Percentiles rank a stretch among this genome's conserved stretches.
phyloP scores from a whole-genome alignment of 768 basidiomycete genomes.

The Agrocybe praecox region DNA sequence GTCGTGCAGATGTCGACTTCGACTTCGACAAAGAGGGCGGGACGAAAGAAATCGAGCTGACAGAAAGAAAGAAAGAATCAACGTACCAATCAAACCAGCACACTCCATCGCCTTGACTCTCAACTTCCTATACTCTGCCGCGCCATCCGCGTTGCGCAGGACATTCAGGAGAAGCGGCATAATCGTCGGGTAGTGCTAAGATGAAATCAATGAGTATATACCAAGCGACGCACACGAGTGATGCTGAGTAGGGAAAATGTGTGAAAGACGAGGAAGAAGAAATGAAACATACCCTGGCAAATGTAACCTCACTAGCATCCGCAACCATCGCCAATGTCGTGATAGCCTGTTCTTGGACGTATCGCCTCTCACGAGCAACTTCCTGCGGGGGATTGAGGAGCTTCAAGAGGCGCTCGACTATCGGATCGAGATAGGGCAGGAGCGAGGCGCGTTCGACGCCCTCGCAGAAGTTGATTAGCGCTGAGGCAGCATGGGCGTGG shows the following conservation, averaged over 20 bases:
- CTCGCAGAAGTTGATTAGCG: slow-evolving; percentile 90
- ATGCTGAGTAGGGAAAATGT: too few relatives aligned
- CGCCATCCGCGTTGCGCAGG: slow-evolving; percentile 67
- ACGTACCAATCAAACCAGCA: slow-evolving; percentile 79
- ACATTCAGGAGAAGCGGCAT: slow-evolving; percentile 65
- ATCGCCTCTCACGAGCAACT: slow-evolving; percentile 47
- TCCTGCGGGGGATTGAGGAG: slow-evolving; percentile 60
- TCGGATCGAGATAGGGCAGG: slow-evolving; percentile 76
- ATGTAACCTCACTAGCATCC: slow-evolving; percentile 78
- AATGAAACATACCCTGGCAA: slow-evolving; percentile 37
- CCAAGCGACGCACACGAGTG: not conserved
- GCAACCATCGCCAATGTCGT: slow-evolving; percentile 91
- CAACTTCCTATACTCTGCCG: slow-evolving; percentile 64
- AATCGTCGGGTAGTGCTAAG: slow-evolving; percentile 22
- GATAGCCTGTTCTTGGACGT: slow-evolving; percentile 88
- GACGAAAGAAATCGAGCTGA: too few relatives aligned
- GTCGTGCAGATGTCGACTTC: too few relatives aligned
- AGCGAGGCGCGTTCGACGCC: slow-evolving; percentile 77
- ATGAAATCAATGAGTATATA: too few relatives aligned
- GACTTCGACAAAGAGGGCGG: too few relatives aligned
- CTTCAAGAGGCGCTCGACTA: slow-evolving; percentile 73
- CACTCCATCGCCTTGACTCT: slow-evolving; percentile 91
- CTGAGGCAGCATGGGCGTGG: slow-evolving; percentile 85
- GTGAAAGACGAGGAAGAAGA: not conserved
- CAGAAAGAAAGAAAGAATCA: not conserved